Base-by-base conservation (phyloP, 2,329 filamentous ascomycete genomes). In the Bertia moriformis region DNA sequence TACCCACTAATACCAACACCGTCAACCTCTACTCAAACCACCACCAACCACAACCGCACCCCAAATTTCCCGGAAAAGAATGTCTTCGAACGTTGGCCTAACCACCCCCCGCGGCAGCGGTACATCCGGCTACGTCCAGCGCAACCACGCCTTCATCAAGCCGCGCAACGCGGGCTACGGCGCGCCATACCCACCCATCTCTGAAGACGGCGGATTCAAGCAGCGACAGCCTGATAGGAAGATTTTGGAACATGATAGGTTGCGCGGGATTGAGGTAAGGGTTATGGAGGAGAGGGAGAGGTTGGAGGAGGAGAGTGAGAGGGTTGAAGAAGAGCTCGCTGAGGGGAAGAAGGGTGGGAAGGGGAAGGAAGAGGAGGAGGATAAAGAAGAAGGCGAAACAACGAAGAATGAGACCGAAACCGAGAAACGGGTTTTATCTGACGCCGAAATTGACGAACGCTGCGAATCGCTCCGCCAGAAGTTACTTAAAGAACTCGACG, bases 31-130 rank as follows among this genome's bases (percentile, higher is more conserved):
- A n/a, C n/a, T n/a, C n/a, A n/a, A n/a, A n/a, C n/a, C n/a, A n/a
- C n/a, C n/a, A n/a, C n/a, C n/a, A n/a, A n/a, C n/a, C n/a, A n/a
- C n/a, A n/a, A n/a, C n/a, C n/a, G n/a, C n/a, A n/a, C n/a, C n/a
- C 24, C 10, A 29, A 29, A 10, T 29, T n/a, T 29, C 24, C n/a
- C 24, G n/a, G 24, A 29, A 29, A n/a, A n/a, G n/a, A 27, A 96
- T 96, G 91, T 91, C 88, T 43, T 87, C 91, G 48, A 98, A 98
- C 65, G 91, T 98, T 53, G 93, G 91, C 42, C 85, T 98, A 51
- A 78, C 82, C 41, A 98, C 91, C 3, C 91, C 91, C 3, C 81
- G 91, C 52, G 91, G 91, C 48, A 93, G 84, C 55, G 91, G 91
- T 37, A 98, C 91, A 41, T 96, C 89, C 1, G 91, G 91, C 55